Base-by-base conservation (phyloP, 2,329 filamentous ascomycete species). In the Orbilia quercus region DNA sequence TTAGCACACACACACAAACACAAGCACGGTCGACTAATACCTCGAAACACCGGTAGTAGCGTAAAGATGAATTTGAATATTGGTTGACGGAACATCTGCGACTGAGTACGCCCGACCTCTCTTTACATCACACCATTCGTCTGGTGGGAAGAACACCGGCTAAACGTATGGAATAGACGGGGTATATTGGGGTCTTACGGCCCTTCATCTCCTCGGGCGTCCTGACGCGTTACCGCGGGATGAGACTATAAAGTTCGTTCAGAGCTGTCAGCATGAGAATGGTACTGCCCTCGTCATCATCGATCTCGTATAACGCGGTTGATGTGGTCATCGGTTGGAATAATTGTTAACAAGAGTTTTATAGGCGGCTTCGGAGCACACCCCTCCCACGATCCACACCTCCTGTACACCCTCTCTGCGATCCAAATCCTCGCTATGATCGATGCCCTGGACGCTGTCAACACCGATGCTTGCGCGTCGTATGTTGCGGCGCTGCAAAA, bases 51-150 rank as follows among this genome's bases (percentile, higher is more conserved):
- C 18, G 40, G 62, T 38, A 72, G 67, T 72, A 72, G 67, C 67
- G 90, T 80, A 92, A 91, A 83, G 92, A 98, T 84, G 91, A 97
- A 82, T 89, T 96, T 78, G 92, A 97, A 81, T 99, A 98, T 83
- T 97, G 94, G 90, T 85, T 98, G 80, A 99, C 95, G 12, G 94
- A 99, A 82, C 95, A 99, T 80, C 85, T 99, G 76, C 92, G 95
- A 74, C 86, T 99, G 67, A 97, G 73, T 75, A 73, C 14, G 62
- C 11, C 4, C 6, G 11, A 40, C 3, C n/a, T 16, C 20, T 12
- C 28, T 25, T 12, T 40, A 16, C 47, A 9, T 44, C 9, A 28
- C 22, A 40, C 14, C 38, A 14, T 47, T 22, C 20, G 11, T 44
- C 31, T n/a, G 12, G 1, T 23, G 22, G 12, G 38, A 42, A 14